Base-by-base conservation (phyloP, 1,284 basidiomycete species). In the Termitomyces sp. region DNA sequence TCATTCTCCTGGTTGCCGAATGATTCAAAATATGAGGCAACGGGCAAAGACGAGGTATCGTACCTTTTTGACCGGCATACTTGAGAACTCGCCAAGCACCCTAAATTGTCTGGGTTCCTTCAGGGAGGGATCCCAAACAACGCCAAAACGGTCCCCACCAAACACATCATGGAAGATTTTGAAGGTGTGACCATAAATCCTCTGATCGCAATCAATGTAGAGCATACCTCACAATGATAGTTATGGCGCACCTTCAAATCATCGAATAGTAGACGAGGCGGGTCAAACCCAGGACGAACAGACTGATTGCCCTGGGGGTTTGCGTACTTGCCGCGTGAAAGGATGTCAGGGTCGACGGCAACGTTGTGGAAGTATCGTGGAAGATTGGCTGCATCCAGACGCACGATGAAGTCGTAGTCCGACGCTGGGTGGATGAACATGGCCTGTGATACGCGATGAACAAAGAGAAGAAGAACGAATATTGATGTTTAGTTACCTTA, bases 371-470 rank as follows among this genome's bases (percentile, higher is more conserved):
- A 67, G 63, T 93, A 90, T n/a, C 92, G 83, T 2, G 92, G 81
- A 2, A 93, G 69, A 0, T 79, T 69, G 11, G 72, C 53, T 0
- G 84, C 77, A 34, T 92, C 75, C 16, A 99, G 77, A 53, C 88
- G 79, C 33, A 99, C 75, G 19, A 97, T 61, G 60, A 97, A 81
- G 62, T 97, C 90, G 66, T 97, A 99, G 64, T 94, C 88, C 8
- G 81, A 73, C 0, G 82, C 79, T 0, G 94, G 89, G 59, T 97
- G 93, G 8, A 80, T 73, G 72, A 98, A 97, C 45, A 98, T 75
- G 16, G 80, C 74, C 88, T 94, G 48, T n/a, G 3, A 33, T 14
- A 35, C 5, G 6, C 9, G 11, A 19, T 46, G 18, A 49, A 28
- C 7, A 47, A 40, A 28, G 28, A 33, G 16, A 47, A 51, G 60